phyloP scores from a whole-genome alignment of 495 filamentous ascomycete species.

The Trichoderma reesei region DNA sequence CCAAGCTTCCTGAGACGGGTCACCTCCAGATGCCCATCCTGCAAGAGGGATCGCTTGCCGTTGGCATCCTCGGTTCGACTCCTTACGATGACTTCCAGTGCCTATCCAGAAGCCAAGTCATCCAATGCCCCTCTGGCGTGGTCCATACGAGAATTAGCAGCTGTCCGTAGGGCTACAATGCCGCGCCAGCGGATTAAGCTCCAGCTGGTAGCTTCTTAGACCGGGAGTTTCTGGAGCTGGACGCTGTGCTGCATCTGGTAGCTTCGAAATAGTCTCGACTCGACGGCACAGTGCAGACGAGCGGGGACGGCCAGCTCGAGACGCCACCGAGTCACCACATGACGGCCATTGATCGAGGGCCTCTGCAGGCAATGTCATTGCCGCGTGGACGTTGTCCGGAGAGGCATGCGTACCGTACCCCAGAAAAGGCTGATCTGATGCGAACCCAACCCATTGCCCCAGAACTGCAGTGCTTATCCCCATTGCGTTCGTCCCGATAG shows the following conservation, averaged over 20 bases:
- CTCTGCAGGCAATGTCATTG: not conserved
- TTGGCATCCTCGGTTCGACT: too few relatives aligned
- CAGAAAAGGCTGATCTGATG: not conserved
- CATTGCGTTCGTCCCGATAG: too few relatives aligned
- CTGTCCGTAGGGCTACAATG: not conserved
- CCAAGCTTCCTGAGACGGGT: too few relatives aligned
- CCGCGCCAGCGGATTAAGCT: not conserved
- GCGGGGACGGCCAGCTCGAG: not conserved
- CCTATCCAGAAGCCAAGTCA: too few relatives aligned
- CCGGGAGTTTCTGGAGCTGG: not conserved
- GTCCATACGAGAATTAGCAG: too few relatives aligned
- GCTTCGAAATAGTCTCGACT: conserved; percentile 5
- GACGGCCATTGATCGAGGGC: not conserved
- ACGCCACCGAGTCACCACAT: conserved; percentile 5
- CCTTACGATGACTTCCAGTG: too few relatives aligned
- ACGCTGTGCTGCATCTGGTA: not conserved
- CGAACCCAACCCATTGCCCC: not conserved
- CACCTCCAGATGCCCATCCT: too few relatives aligned
- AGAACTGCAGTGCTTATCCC: not conserved
- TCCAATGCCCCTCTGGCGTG: too few relatives aligned
- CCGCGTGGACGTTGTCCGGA: not conserved
- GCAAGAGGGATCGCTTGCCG: too few relatives aligned
- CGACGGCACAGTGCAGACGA: not conserved
- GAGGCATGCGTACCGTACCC: not conserved
- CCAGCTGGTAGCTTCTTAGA: not conserved